These are phyloP conservation scores for Collybia sp. DNA, from an alignment of 768 basidiomycete species.

Conservation along the genomic window DNA sequence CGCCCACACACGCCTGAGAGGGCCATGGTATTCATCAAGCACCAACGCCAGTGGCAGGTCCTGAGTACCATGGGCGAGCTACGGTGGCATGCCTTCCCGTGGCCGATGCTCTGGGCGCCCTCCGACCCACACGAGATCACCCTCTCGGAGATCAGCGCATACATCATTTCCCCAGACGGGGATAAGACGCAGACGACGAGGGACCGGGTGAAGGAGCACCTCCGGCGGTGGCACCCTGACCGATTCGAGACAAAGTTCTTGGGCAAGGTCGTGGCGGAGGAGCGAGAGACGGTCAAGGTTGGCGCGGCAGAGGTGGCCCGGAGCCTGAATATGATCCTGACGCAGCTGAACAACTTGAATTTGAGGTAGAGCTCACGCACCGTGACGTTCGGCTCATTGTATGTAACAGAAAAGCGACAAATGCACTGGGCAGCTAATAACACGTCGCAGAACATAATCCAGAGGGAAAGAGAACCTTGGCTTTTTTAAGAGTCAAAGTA, in stretches of 20 bases:
- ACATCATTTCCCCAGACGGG: constrained; percentile 36
- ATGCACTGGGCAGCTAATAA: no score
- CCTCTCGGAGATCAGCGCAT: constrained; percentile 47
- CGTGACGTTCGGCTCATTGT: no score
- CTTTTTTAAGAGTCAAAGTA: no score
- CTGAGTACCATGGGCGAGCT: constrained; percentile 37
- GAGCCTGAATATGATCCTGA: constrained; percentile 67
- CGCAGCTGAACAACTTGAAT: constrained; percentile 30
- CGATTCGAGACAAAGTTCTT: constrained; percentile 71
- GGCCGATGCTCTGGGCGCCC: constrained; percentile 64
- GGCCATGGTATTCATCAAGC: constrained; percentile 54
- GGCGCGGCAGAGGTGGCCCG: constrained; percentile 74
- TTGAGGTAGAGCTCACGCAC: no score
- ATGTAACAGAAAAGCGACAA: no score
- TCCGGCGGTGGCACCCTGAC: constrained; percentile 80
- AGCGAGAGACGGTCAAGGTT: constrained; percentile 62
- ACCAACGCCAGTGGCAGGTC: constrained; percentile 59
- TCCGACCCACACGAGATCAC: constrained; percentile 58
- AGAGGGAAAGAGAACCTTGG: no score
- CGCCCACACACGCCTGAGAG: constrained; percentile 42
- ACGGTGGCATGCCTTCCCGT: constrained; percentile 67
- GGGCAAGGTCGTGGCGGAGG: constrained; percentile 56
- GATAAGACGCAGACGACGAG: constrained; percentile 51
- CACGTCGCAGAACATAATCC: no score
- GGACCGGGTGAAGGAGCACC: constrained; percentile 72